Percentiles rank a stretch among this genome's conserved stretches.
Evolutionary conservation across 2,329 filamentous ascomycete genomes (phyloP).

Genomic region (Xylariaceae sp.): DNA sequence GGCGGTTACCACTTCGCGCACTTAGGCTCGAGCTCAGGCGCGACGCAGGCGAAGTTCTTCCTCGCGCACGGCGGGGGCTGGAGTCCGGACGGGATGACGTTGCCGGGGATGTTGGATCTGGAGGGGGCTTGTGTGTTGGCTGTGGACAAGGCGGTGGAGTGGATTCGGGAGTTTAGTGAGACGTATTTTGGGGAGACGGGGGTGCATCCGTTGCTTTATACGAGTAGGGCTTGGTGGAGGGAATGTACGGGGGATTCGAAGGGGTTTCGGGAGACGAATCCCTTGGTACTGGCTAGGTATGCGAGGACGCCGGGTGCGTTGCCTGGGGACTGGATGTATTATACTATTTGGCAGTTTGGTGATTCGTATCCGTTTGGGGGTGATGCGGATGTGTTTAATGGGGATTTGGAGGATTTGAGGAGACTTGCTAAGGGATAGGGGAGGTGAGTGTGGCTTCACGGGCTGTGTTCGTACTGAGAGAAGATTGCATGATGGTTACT

Average conservation of each 20-base stretch:
- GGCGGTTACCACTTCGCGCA: conserved; percentile 54
- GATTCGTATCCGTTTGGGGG: conserved; percentile 46
- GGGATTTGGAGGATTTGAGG: conserved; percentile 27
- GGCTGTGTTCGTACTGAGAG: too few relatives aligned
- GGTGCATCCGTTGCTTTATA: conserved; percentile 50
- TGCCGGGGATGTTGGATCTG: conserved; percentile 54
- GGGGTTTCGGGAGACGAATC: conserved; percentile 42
- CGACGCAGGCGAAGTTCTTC: conserved; percentile 48
- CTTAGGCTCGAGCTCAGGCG: conserved; percentile 39
- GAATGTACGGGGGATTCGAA: conserved; percentile 46
- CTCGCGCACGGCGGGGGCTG: conserved; percentile 49
- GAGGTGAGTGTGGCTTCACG: not conserved
- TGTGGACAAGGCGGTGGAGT: conserved; percentile 40
- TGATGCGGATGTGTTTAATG: conserved; percentile 50
- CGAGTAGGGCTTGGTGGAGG: conserved; percentile 49
- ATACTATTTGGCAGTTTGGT: conserved; percentile 52
- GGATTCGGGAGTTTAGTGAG: conserved; percentile 49
- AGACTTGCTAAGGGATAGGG: conserved; percentile 24
- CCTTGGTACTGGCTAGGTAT: conserved; percentile 45
- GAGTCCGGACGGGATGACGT: conserved; percentile 48
- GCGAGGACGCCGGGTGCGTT: conserved; percentile 38
- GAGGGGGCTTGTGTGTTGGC: conserved; percentile 47
- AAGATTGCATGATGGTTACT: too few relatives aligned
- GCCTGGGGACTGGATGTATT: conserved; percentile 47
- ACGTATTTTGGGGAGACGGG: conserved; percentile 43